Percentiles rank a stretch among this genome's conserved stretches.
Evolutionary conservation across 257 asterid species (phyloP).

Genomic region (Scutellaria galericulata): DNA sequence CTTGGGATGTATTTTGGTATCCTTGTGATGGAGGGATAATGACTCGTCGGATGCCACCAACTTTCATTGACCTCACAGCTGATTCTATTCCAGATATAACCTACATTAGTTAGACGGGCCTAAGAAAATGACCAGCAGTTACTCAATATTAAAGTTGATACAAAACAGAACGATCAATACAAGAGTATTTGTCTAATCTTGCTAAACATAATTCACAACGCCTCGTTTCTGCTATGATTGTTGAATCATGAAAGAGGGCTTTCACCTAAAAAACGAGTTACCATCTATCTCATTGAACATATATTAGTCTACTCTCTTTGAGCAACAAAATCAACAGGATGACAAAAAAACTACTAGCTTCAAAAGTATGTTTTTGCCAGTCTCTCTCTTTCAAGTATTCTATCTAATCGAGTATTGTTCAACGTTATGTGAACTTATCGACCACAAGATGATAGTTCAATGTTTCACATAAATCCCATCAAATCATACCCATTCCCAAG

Average conservation of each 20-base stretch:
- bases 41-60: slow-evolving; percentile 83
- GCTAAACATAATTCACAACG: background rate
- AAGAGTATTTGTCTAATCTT: background rate
- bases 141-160: slow-evolving; percentile 25
- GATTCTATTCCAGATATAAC: slow-evolving; percentile 81
- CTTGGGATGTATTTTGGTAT: slow-evolving; percentile 75
- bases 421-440: no score
- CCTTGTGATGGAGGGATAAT: slow-evolving; percentile 87
- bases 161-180: background rate
- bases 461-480: background rate
- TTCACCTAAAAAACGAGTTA: background rate
- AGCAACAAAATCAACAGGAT: background rate
- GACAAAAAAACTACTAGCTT: background rate
- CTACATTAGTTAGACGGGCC: slow-evolving; percentile 44
- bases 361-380: background rate
- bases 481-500: background rate
- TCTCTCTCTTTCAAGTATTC: background rate
- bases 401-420: background rate
- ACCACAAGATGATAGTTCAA: background rate
- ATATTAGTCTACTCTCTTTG: background rate
- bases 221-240: background rate
- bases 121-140: slow-evolving; percentile 12
- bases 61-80: slow-evolving; percentile 84
- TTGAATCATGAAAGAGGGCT: background rate
- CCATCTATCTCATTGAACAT: background rate